Percentiles rank a stretch among this genome's conserved stretches.
phyloP scores from a whole-genome alignment of 257 asterid genomes.

The Sherardia arvensis region DNA sequence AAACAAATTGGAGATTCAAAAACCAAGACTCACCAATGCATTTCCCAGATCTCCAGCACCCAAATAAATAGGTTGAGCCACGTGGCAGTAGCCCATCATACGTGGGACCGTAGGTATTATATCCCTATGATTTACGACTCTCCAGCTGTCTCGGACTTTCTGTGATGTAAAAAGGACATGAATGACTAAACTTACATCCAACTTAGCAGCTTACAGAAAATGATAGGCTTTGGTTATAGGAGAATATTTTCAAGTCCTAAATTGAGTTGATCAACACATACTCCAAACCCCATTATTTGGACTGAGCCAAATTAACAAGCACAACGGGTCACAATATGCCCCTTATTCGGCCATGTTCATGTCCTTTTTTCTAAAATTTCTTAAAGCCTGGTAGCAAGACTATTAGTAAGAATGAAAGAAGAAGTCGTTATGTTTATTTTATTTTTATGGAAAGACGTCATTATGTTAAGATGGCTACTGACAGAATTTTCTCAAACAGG shows the following conservation, averaged over 20 bases:
- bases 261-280: background rate
- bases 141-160: constrained; percentile 93
- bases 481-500: background rate
- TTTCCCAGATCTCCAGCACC: constrained; percentile 46
- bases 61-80: constrained; percentile 91
- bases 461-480: background rate
- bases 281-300: background rate
- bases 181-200: background rate
- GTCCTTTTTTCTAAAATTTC: background rate
- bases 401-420: background rate
- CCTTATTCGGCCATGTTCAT: background rate
- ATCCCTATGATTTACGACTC: constrained; percentile 93
- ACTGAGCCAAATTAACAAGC: background rate
- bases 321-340: background rate
- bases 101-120: constrained; percentile 98
- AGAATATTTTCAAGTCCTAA: background rate
- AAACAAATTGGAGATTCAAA: background rate
- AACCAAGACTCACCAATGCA: constrained; percentile 34
- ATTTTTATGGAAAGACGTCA: too few relatives aligned
- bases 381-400: background rate
- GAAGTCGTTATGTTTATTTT: background rate
- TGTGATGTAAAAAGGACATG: constrained; percentile 22
- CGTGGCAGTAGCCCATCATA: constrained; percentile 97
- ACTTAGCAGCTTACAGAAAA: background rate
- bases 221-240: background rate